Percentiles rank a stretch among this genome's conserved stretches.
These are phyloP conservation scores for Apiospora rasikravindrae DNA, from an alignment of 2,329 filamentous ascomycete genomes.

Conservation along the genomic window DNA sequence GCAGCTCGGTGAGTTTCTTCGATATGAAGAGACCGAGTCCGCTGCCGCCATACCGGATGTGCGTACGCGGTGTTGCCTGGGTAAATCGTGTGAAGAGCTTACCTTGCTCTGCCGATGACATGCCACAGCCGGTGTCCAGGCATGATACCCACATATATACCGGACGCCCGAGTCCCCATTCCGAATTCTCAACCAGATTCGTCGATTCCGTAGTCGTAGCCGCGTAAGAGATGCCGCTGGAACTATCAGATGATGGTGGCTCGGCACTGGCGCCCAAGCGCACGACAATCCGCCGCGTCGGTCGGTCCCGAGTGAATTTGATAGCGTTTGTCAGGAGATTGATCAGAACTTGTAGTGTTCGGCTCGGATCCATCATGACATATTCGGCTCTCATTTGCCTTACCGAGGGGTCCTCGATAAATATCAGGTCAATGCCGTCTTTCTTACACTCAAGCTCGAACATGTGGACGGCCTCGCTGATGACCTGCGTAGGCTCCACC, in stretches of 20 bases:
- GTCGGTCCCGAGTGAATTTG: constrained; percentile 67
- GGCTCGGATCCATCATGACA: constrained; percentile 76
- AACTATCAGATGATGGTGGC: constrained; percentile 45
- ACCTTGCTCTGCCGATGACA: constrained; percentile 68
- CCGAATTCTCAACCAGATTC: constrained; percentile 56
- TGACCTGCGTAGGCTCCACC: constrained; percentile 69
- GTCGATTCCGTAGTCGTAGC: constrained; percentile 45
- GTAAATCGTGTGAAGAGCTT: constrained; percentile 71
- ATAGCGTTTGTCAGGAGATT: constrained; percentile 74
- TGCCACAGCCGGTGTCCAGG: constrained; percentile 71
- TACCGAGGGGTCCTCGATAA: constrained; percentile 71
- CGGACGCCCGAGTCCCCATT: constrained; percentile 75
- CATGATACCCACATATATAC: constrained; percentile 76
- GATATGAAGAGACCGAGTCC: constrained; percentile 78
- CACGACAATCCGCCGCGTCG: constrained; percentile 64
- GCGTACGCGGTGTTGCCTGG: constrained; percentile 70
- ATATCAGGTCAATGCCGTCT: constrained; percentile 73
- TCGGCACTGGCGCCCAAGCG: constrained; percentile 66
- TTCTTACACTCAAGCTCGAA: constrained; percentile 77
- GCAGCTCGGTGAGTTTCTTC: constrained; percentile 74
- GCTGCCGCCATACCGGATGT: constrained; percentile 75
- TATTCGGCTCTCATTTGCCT: constrained; percentile 68
- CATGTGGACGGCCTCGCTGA: constrained; percentile 75
- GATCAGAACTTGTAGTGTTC: constrained; percentile 77
- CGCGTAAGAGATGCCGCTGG: constrained; percentile 53